These are phyloP conservation scores for Breviolum minutum DNA, from an alignment of 73 alveolate species.

Conservation along the genomic window DNA sequence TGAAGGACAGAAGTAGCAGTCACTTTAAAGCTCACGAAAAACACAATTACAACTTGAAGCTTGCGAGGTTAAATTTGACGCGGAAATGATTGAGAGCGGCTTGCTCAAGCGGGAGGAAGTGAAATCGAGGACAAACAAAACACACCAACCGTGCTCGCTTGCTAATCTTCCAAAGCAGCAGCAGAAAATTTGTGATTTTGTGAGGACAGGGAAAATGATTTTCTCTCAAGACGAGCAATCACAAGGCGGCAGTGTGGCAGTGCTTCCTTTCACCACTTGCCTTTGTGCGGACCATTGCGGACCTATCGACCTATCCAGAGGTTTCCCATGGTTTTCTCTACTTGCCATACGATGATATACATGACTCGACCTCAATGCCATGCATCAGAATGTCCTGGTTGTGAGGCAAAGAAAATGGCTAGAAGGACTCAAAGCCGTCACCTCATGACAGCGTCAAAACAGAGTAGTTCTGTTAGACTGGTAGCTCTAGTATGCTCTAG, in stretches of 20 bases:
- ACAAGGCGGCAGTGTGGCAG: not conserved
- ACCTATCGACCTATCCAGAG: not conserved
- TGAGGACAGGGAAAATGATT: slow-evolving; percentile 82
- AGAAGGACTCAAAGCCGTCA: slow-evolving; percentile 24
- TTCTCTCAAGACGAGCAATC: slow-evolving; percentile 57
- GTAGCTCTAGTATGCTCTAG: too few relatives aligned
- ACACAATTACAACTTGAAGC: not conserved
- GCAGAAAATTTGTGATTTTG: too few relatives aligned
- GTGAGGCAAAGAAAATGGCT: slow-evolving; percentile 43
- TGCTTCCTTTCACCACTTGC: too few relatives aligned
- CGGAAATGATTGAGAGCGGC: slow-evolving; percentile 81
- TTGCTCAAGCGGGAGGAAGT: slow-evolving; percentile 70
- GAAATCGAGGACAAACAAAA: slow-evolving; percentile 19
- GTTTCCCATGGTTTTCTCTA: too few relatives aligned
- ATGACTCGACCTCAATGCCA: too few relatives aligned
- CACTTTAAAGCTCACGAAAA: not conserved
- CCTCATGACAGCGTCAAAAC: not conserved
- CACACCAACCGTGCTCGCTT: not conserved
- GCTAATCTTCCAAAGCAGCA: not conserved
- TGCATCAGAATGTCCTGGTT: too few relatives aligned
- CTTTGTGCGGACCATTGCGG: not conserved
- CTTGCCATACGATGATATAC: too few relatives aligned
- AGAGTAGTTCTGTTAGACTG: not conserved
- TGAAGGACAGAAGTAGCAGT: not conserved
- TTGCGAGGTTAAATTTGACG: slow-evolving; percentile 51